These are phyloP conservation scores for Phytopythium kandeliae DNA, from an alignment of 352 stramenopile species.

Conservation along the genomic window DNA sequence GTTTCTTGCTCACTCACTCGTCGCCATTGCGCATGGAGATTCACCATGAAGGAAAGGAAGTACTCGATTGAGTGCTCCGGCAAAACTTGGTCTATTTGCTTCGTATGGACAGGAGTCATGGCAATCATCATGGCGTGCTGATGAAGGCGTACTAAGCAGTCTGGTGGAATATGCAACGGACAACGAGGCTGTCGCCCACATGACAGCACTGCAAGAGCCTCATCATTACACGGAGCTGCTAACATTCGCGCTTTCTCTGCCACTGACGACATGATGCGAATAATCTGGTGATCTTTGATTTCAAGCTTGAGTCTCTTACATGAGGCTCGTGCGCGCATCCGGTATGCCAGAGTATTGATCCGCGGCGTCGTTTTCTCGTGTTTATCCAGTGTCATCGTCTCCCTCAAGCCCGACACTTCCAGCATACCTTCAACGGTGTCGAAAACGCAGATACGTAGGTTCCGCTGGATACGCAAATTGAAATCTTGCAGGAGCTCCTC, in stretches of 20 bases:
- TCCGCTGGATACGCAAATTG: slow-evolving; percentile 19
- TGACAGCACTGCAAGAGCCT: no score
- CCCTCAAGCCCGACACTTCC: no score
- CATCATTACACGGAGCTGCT: no score
- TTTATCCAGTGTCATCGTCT: not conserved
- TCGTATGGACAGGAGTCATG: not conserved
- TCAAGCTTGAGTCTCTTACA: slow-evolving; percentile 19
- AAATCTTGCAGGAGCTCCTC: slow-evolving; percentile 24
- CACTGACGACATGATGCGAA: not conserved
- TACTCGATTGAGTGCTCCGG: slow-evolving; percentile 10
- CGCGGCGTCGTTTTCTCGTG: not conserved
- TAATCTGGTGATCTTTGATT: slow-evolving; percentile 2
- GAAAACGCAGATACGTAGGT: slow-evolving; percentile 44
- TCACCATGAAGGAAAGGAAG: slow-evolving; percentile 20
- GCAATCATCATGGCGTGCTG: no score
- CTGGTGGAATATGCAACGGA: no score
- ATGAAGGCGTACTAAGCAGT: not conserved
- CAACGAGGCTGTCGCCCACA: no score
- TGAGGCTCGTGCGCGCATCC: slow-evolving; percentile 15
- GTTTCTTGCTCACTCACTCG: not conserved
- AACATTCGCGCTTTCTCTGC: not conserved
- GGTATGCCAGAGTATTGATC: not conserved
- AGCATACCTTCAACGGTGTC: not conserved
- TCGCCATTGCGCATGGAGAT: slow-evolving; percentile 6
- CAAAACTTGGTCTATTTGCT: not conserved